Base-by-base conservation (phyloP, 192 early-diverging fungal species). In the Tieghemiomyces parasiticus region DNA sequence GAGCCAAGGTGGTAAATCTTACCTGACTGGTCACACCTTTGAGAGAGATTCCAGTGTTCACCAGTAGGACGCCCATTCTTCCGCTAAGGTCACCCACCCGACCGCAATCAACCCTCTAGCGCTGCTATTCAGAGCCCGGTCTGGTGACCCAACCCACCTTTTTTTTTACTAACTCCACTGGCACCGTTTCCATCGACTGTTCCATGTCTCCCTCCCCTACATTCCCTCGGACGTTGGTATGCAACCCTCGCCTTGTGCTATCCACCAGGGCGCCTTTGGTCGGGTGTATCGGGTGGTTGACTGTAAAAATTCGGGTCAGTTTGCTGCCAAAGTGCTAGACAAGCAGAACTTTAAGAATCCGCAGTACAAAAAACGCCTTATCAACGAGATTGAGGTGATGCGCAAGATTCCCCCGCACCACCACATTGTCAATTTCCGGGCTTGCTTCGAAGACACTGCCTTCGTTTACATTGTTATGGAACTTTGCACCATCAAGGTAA, bases 381-480 rank as follows among this genome's bases (percentile, higher is more conserved):
- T 61, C 48, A 68, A 69, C 58, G 74, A 76, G 52, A 72, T 76
- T 45, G 64, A 61, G 45, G 69, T 76, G 2, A 76, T 76, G 72
- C 53, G 66, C 38, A 55, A 44, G 29, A 56, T 79, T 26, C 77
- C 72, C n/a, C 62, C 32, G 13, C 92, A 99, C 69, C 74, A 71
- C 12, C 78, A 84, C 52, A 88, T 99, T 61, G 90, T 95, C 33
- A 71, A 69, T 16, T 95, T 90, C 58, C 56, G 81, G 47, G 74
- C 81, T 34, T 79, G 84, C 56, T 97, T 95, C 74, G 94, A 99
- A 72, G 93, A 99, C 70, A 66, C 73, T 24, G 72, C 76, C 35
- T 82, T 84, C 65, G 83, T 96, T 12, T 97, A 92, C 68, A 76
- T 99, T 60, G 72, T 95, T 16, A 67, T 99, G 67, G 95, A 99